phyloP scores from a whole-genome alignment of 2,329 filamentous ascomycete genomes.

The Biscogniauxia sp. region DNA sequence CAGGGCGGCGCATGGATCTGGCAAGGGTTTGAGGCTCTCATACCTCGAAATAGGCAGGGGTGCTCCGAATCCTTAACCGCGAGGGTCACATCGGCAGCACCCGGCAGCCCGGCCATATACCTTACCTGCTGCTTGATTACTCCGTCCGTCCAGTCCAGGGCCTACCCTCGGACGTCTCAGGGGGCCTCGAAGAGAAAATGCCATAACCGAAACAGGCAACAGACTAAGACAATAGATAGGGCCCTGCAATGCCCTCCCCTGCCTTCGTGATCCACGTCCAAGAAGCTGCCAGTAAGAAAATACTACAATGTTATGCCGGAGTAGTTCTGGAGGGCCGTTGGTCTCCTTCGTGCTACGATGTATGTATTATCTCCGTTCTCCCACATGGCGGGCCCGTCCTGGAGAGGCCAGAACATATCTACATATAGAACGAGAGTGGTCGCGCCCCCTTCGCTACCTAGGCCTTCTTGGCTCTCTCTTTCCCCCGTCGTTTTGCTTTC shows the following conservation, averaged over 20 bases:
- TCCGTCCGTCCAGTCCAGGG: not conserved
- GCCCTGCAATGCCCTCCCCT: not conserved
- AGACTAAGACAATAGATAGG: not conserved
- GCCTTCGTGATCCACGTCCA: not conserved
- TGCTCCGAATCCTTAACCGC: not conserved
- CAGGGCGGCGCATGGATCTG: not conserved
- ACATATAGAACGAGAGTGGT: not conserved
- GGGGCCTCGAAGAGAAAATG: not conserved
- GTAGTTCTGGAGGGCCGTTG: not conserved
- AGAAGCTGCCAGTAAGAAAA: not conserved
- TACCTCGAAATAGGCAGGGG: not conserved
- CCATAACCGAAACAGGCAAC: not conserved
- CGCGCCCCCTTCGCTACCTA: constrained; percentile 2
- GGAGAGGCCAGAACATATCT: not conserved
- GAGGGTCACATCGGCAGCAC: not conserved
- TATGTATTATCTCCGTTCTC: not conserved
- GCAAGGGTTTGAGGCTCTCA: constrained; percentile 2
- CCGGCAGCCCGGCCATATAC: not conserved
- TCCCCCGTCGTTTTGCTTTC: constrained; percentile 13
- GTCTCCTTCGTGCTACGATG: not conserved
- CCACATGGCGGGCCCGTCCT: not conserved
- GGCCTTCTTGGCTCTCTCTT: constrained; percentile 6
- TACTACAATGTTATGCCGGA: not conserved
- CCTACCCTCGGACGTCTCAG: not conserved
- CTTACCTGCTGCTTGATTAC: not conserved